Evolutionary conservation across 345 rosid species (phyloP), one percentile per base, ranked within the genome.

Genomic region (Hypericum perforatum): DNA sequence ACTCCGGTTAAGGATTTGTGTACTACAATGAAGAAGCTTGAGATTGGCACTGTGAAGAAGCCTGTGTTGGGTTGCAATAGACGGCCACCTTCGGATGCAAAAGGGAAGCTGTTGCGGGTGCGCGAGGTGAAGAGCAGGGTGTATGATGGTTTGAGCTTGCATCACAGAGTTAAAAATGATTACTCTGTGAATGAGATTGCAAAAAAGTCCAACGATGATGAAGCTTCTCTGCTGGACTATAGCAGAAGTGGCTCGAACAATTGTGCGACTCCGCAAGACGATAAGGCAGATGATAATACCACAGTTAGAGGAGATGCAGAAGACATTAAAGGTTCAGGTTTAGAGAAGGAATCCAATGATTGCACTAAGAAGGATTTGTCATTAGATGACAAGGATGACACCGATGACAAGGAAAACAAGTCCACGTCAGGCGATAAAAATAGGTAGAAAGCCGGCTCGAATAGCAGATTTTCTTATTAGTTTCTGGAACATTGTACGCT

Each of bases 71-170:
- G 63, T 41, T 53, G 9, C 57, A 61, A 63, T 40, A 69, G 59
- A 58, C 60, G 49, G 39, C 39, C 39, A 52, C 64, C 74, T 44
- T 46, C 64, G 22, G 80, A 63, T 47, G 66, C 70, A 57, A 43
- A 75, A 52, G 75, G 63, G 64, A 87, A 63, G 49, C 78, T 71
- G 49, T 41, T 66, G 11, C 69, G 74, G 69, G 78, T 72, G 44
- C 66, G 95, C 52, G 91, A 84, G 74, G 94, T 89, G 64, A 89
- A 84, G 60, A 89, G 99, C 74, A 74, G 99, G 68, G 95, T 86
- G 45, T 89, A 64, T 74, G 91, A 86, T 74, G 81, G 78, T 4
- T 37, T 80, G 7, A n/a, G 58, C 12, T 45, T 51, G 6, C 51
- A 48, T 43, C 38, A 42, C 12, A 3, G 43, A 43, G 41, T 12